phyloP scores from a whole-genome alignment of 2,329 filamentous ascomycete genomes.

The Teratosphaeria epicoccoides region DNA sequence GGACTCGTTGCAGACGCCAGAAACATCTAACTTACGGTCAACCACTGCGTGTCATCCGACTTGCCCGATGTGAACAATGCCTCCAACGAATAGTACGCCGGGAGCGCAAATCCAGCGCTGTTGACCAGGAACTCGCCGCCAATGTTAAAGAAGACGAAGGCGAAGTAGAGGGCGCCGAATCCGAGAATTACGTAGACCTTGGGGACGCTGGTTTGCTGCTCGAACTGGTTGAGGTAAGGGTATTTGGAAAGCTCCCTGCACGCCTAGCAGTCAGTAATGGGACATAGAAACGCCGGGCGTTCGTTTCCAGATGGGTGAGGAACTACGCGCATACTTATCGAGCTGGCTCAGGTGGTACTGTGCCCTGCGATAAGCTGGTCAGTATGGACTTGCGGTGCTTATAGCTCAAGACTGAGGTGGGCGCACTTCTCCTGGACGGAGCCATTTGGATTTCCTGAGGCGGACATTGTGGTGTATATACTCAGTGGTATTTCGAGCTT shows the following conservation, averaged over 20 bases:
- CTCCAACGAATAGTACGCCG: constrained; percentile 71
- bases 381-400: neutral
- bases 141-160: constrained; percentile 87
- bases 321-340: constrained; percentile 45
- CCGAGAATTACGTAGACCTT: constrained; percentile 79
- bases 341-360: constrained; percentile 61
- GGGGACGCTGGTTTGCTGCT: constrained; percentile 71
- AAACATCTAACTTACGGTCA: constrained; percentile 37
- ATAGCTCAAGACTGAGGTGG: neutral
- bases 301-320: neutral
- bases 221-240: constrained; percentile 70
- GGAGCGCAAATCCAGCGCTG: constrained; percentile 71
- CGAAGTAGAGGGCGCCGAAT: constrained; percentile 69
- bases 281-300: neutral
- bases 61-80: constrained; percentile 64
- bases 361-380: constrained; percentile 11
- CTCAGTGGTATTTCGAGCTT: neutral
- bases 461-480: neutral
- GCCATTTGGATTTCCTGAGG: constrained; percentile 3
- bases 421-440: constrained; percentile 7
- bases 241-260: constrained; percentile 67
- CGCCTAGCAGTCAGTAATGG: constrained; percentile 9
- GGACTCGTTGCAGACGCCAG: neutral
- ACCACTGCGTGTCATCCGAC: constrained; percentile 72
- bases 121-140: constrained; percentile 82